phyloP scores from a whole-genome alignment of 2,329 filamentous ascomycete genomes.

The Malbranchea cinnamomea region DNA sequence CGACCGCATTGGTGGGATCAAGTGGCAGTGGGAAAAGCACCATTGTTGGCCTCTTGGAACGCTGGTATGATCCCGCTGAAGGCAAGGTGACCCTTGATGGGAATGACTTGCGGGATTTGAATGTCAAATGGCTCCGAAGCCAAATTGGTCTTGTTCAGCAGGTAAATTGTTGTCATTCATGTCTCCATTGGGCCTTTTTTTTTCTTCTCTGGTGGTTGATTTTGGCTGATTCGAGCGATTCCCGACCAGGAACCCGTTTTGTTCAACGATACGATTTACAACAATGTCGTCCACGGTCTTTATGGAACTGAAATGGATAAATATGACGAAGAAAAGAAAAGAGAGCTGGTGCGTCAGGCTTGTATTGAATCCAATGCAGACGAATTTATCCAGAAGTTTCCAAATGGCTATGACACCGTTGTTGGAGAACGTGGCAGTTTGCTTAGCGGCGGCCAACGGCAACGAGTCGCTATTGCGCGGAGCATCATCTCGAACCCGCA shows the following conservation, averaged over 20 bases:
- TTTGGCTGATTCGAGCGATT: constrained; percentile 18
- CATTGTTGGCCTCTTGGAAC: constrained; percentile 38
- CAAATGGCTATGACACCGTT: constrained; percentile 72
- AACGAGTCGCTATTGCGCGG: constrained; percentile 75
- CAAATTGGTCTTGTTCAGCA: constrained; percentile 37
- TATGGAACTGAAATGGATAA: constrained; percentile 59
- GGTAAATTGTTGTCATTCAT: too few relatives aligned
- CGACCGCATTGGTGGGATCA: constrained; percentile 43
- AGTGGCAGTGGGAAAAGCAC: constrained; percentile 46
- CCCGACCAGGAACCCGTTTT: constrained; percentile 74
- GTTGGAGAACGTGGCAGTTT: constrained; percentile 79
- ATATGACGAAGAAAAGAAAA: constrained; percentile 47
- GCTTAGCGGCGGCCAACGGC: constrained; percentile 78
- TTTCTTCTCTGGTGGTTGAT: neutral
- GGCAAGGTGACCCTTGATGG: constrained; percentile 37
- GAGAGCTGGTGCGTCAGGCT: constrained; percentile 53
- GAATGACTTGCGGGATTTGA: constrained; percentile 33
- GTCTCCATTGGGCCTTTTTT: neutral
- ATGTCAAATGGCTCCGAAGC: constrained; percentile 28
- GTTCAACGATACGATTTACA: constrained; percentile 65
- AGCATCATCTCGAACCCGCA: constrained; percentile 74
- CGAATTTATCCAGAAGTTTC: constrained; percentile 62
- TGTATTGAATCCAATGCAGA: constrained; percentile 78
- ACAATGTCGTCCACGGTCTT: constrained; percentile 66
- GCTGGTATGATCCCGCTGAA: constrained; percentile 42